Evolutionary conservation across 2,329 filamentous ascomycete species (phyloP), one percentile per base, ranked within the genome.

Genomic region (Daldinia sp.): DNA sequence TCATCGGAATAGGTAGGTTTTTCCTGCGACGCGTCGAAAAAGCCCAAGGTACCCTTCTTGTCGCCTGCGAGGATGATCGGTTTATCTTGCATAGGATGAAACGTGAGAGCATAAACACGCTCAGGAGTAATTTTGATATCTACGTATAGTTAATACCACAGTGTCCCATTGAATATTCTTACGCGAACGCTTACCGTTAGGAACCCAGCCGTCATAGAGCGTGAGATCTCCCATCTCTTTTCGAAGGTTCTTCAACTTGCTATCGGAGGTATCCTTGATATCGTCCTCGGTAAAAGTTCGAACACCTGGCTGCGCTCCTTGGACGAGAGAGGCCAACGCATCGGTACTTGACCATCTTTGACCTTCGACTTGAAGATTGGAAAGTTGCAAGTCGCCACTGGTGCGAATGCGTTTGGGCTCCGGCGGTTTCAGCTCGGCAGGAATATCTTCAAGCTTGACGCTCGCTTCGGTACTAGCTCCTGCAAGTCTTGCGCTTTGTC

Each of bases 71-170:
- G 96, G 1, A 98, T 85, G 2, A 99, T 82, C 0, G 94, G 88
- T 72, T 98, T 98, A 2, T 94, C 88, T 60, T 88, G 83, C 0
- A 89, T 94, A 0, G 95, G 95, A 71, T 99, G 95, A 70, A 99
- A 94, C 0, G 90, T 88, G 71, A 98, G 87, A 0, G 91, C 85
- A 73, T 98, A 99, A 11, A 96, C 85, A 54, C 94, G 82, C 69
- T 97, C 93, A 0, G 93, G 94, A 0, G 91, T 94, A 49, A 97
- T 89, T 74, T 97, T 98, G 71, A 97, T 95, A 54, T 92, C 92
- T 93, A 68, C 1, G 11, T 35, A 41, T 35, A 17, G 35, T 62
- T 52, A 63, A 35, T 8, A 13, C 32, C 48, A 61, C 37, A 15
- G 19, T 15, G n/a, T 25, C 25, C n/a, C 25, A 3, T 25, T 9